phyloP scores from a whole-genome alignment of 495 filamentous ascomycete species.

The Neurospora africana region DNA sequence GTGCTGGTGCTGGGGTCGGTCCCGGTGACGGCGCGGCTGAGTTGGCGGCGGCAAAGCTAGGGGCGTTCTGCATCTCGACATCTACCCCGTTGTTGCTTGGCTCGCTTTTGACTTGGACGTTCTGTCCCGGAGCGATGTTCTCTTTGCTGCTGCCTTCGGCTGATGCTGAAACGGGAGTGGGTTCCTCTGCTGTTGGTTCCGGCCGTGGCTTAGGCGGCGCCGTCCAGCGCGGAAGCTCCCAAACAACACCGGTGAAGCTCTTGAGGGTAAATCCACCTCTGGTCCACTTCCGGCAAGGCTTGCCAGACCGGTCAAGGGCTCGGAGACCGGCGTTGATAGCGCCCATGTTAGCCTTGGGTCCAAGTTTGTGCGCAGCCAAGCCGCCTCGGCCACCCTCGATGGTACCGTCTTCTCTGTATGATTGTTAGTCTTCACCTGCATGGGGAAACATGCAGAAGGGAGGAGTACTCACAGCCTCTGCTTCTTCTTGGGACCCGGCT shows the following conservation, averaged over 20 bases:
- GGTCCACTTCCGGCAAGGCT: slow-evolving; percentile 86
- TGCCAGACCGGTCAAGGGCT: slow-evolving; percentile 80
- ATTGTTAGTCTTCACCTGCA: slow-evolving; percentile 2
- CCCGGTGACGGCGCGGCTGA: slow-evolving; percentile 29
- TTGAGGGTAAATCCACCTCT: slow-evolving; percentile 73
- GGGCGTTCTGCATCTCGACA: slow-evolving; percentile 33
- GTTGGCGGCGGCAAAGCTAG: slow-evolving; percentile 28
- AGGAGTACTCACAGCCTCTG: slow-evolving; percentile 66
- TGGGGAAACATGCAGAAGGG: not conserved
- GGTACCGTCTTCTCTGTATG: slow-evolving; percentile 49
- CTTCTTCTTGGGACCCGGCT: slow-evolving; percentile 94
- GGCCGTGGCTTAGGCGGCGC: slow-evolving; percentile 48
- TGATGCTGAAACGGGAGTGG: slow-evolving; percentile 24
- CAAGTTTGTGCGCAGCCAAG: slow-evolving; percentile 58
- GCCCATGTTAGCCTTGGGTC: slow-evolving; percentile 94
- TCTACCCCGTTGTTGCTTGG: slow-evolving; percentile 52
- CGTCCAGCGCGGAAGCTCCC: slow-evolving; percentile 78
- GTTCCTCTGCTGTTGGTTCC: slow-evolving; percentile 23
- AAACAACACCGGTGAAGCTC: slow-evolving; percentile 83
- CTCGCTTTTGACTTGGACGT: slow-evolving; percentile 59
- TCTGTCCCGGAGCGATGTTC: slow-evolving; percentile 44
- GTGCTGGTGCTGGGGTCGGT: slow-evolving; percentile 3
- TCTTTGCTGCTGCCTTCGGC: slow-evolving; percentile 68
- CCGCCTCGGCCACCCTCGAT: slow-evolving; percentile 38
- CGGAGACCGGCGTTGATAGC: slow-evolving; percentile 95